A percentile compares a stretch with the other conserved stretches of the same genome.
Conservation (phyloP, 805 yeast genomes). For the Suhomyces kilbournensis region DNA sequence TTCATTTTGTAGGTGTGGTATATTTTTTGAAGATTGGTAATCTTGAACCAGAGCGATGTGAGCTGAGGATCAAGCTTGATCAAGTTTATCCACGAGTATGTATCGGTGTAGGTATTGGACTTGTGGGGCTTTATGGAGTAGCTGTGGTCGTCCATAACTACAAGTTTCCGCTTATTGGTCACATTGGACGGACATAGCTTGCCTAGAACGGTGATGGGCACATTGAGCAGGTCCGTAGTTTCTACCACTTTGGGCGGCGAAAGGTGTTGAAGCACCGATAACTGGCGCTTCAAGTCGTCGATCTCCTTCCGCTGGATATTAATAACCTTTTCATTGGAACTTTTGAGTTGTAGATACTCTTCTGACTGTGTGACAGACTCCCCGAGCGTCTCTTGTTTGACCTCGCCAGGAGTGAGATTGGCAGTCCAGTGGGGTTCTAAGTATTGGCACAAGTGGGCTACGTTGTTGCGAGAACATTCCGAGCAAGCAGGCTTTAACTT, state of each 20-base stretch:
- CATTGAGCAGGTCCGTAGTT: background rate
- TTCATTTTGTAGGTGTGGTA: slow-evolving; percentile 37
- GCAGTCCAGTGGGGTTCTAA: slow-evolving; percentile 39
- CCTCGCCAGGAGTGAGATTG: slow-evolving; percentile 1
- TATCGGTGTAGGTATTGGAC: slow-evolving; percentile 14
- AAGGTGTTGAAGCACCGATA: slow-evolving; percentile 17
- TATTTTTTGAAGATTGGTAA: slow-evolving; percentile 38
- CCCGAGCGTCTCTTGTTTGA: background rate
- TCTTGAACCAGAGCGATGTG: slow-evolving; percentile 39
- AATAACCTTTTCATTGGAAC: slow-evolving; percentile 20
- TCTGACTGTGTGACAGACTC: slow-evolving; percentile 11
- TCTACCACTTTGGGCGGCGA: slow-evolving; percentile 1
- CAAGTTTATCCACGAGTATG: slow-evolving; percentile 39
- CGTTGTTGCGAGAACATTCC: slow-evolving; percentile 41
- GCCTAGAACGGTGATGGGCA: slow-evolving; percentile 17
- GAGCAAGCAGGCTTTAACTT: slow-evolving; percentile 39
- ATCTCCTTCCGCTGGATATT: slow-evolving; percentile 27
- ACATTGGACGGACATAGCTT: slow-evolving; percentile 18
- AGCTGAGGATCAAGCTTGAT: slow-evolving; percentile 39
- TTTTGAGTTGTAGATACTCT: slow-evolving; percentile 15
- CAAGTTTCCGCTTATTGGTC: slow-evolving; percentile 9
- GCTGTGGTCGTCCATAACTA: slow-evolving; percentile 16
- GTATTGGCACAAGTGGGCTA: slow-evolving; percentile 39
- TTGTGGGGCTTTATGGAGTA: slow-evolving; percentile 9
- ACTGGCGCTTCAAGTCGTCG: slow-evolving; percentile 29